Conservation (phyloP, 495 filamentous ascomycete genomes). For the Usnea hakonensis region DNA sequence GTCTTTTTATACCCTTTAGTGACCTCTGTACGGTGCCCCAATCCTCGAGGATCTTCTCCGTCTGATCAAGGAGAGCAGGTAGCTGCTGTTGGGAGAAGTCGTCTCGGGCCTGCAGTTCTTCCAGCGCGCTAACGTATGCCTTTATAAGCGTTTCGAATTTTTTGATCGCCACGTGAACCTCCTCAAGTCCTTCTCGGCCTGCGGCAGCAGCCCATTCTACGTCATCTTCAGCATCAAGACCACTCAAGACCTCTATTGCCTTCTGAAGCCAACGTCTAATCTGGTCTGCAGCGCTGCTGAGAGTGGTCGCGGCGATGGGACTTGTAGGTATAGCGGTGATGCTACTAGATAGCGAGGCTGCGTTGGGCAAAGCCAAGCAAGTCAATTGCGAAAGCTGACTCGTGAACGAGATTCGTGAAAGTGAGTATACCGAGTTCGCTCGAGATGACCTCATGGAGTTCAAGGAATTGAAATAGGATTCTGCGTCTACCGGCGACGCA, state of each 20-base stretch:
- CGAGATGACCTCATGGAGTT: conserved; percentile 39
- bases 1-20: conserved; percentile 69
- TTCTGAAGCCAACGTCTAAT: conserved; percentile 89
- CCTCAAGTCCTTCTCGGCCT: conserved; percentile 78
- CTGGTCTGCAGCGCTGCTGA: conserved; percentile 77
- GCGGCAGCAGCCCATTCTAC: conserved; percentile 95
- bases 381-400: conserved; percentile 85
- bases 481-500: conserved; percentile 35
- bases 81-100: conserved; percentile 70
- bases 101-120: conserved; percentile 70
- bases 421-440: conserved; percentile 77
- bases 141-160: conserved; percentile 80
- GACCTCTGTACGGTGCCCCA: conserved; percentile 74
- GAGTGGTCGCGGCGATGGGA: conserved; percentile 63
- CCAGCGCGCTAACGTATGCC: conserved; percentile 85
- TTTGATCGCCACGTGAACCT: conserved; percentile 77
- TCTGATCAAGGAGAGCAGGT: conserved; percentile 65
- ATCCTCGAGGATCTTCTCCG: conserved; percentile 75
- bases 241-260: conserved; percentile 74
- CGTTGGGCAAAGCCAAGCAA: conserved; percentile 74
- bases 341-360: conserved; percentile 67
- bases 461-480: conserved; percentile 46
- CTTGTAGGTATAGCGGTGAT: conserved; percentile 78
- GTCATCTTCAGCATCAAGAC: conserved; percentile 87
- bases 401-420: conserved; percentile 82